Percentiles rank a stretch among this genome's conserved stretches.
Evolutionary conservation across 805 yeast species (phyloP).

Genomic region (Ogataea siamensis): DNA sequence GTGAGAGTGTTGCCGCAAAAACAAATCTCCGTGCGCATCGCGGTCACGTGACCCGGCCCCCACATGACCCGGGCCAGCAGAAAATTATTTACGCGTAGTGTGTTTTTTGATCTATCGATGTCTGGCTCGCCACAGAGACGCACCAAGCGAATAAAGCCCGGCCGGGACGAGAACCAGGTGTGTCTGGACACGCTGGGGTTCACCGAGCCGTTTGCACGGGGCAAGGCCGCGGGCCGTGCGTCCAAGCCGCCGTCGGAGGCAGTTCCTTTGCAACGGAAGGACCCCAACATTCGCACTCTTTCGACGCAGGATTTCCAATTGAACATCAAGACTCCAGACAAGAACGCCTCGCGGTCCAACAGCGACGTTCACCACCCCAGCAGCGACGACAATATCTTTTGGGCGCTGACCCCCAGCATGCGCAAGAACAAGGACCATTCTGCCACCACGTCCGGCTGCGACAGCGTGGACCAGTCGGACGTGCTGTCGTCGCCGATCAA

Average conservation of each 20-base stretch:
- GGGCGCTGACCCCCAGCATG: conserved; percentile 42
- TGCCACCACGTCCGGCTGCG: conserved; percentile 16
- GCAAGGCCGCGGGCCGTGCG: conserved; percentile 5
- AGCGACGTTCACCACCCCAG: conserved; percentile 24
- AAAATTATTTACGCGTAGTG: conserved; percentile 3
- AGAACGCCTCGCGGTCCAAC: conserved; percentile 11
- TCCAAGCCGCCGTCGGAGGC: conserved; percentile 4
- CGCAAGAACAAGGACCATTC: conserved; percentile 15
- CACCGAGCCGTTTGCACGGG: conserved; percentile 13
- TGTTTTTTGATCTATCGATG: conserved; percentile 10
- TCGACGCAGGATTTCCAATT: conserved; percentile 20
- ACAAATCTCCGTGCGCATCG: not conserved
- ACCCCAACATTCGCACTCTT: conserved; percentile 24
- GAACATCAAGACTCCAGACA: conserved; percentile 24
- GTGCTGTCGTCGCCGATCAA: conserved; percentile 46
- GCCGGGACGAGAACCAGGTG: conserved; percentile 1
- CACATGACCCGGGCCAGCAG: not conserved
- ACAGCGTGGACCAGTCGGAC: conserved; percentile 17
- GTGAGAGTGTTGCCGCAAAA: not conserved
- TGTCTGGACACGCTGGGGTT: conserved; percentile 7
- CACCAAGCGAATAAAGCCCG: conserved; percentile 9
- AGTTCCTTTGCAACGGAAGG: conserved; percentile 15
- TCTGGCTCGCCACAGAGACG: conserved; percentile 15
- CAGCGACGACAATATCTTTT: conserved; percentile 37
- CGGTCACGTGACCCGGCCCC: too few species aligned